A percentile compares a stretch with the other conserved stretches of the same genome.
Conservation (phyloP, 345 rosid species). For the Populus davidiana region DNA sequence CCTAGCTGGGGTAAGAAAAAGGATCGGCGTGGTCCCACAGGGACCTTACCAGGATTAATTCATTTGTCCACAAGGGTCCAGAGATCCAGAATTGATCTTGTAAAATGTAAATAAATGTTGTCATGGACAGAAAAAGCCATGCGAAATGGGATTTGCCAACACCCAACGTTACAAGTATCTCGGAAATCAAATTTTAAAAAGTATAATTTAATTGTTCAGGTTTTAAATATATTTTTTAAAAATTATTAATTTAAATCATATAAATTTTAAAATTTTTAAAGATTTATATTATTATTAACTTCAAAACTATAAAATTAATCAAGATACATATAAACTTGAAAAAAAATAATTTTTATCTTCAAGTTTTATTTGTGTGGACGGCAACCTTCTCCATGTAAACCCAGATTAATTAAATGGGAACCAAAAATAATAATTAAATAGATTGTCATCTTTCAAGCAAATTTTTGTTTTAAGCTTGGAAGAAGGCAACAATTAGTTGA, state of each 20-base stretch:
- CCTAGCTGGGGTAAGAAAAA: neutral
- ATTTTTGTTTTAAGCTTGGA: neutral
- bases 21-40: neutral
- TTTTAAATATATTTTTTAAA: too few relatives aligned
- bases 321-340: too few relatives aligned
- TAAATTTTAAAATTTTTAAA: too few relatives aligned
- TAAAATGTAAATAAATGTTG: neutral
- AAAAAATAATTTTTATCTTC: too few relatives aligned
- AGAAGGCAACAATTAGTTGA: neutral
- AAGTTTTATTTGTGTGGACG: neutral
- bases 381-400: neutral
- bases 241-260: too few relatives aligned
- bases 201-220: too few relatives aligned
- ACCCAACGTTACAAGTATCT: neutral
- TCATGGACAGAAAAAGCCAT: neutral
- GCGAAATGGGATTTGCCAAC: neutral
- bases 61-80: neutral
- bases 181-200: too few relatives aligned
- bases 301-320: too few relatives aligned
- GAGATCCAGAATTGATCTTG: neutral
- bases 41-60: neutral
- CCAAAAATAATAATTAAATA: neutral
- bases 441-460: neutral
- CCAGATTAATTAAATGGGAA: too few relatives aligned
- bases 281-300: too few relatives aligned